These are phyloP conservation scores for Pythium brachiatum DNA, from an alignment of 352 stramenopile genomes.

Conservation along the genomic window DNA sequence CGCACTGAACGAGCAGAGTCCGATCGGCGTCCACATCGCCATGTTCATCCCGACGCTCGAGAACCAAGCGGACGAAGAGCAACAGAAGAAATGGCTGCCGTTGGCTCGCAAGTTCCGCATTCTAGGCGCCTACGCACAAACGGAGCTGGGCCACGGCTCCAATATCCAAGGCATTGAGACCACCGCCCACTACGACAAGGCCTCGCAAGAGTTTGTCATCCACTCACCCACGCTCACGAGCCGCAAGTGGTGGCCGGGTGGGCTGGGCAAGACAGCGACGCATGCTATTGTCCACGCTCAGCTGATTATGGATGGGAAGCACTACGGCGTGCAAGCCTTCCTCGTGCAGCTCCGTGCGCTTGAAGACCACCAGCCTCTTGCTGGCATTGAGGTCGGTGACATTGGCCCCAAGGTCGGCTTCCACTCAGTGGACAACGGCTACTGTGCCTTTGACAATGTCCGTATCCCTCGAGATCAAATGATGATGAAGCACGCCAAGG, in stretches of 20 bases:
- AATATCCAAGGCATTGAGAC: constrained; percentile 92
- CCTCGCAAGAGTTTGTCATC: constrained; percentile 91
- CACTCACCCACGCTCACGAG: constrained; percentile 93
- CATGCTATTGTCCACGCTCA: constrained; percentile 92
- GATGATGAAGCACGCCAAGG: constrained; percentile 46
- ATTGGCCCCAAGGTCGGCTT: constrained; percentile 93
- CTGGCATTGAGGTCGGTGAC: constrained; percentile 88
- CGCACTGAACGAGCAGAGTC: constrained; percentile 36
- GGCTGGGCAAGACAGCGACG: constrained; percentile 88
- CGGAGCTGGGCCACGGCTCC: constrained; percentile 93
- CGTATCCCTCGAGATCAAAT: background rate
- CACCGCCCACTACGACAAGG: constrained; percentile 88
- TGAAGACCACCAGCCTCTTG: constrained; percentile 74
- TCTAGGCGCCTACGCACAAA: constrained; percentile 93
- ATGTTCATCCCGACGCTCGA: constrained; percentile 68
- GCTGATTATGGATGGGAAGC: constrained; percentile 46
- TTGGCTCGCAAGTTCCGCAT: constrained; percentile 60
- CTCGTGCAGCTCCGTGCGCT: constrained; percentile 88
- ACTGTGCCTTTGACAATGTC: background rate
- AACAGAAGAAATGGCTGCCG: constrained; percentile 59
- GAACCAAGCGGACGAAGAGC: constrained; percentile 54
- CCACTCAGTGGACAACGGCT: constrained; percentile 92
- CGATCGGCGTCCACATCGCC: constrained; percentile 45
- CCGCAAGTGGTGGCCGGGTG: constrained; percentile 96
- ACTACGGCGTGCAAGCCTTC: constrained; percentile 93